These are phyloP conservation scores for Apophysomyces elegans DNA, from an alignment of 371 early-diverging fungal genomes.

Conservation along the genomic window DNA sequence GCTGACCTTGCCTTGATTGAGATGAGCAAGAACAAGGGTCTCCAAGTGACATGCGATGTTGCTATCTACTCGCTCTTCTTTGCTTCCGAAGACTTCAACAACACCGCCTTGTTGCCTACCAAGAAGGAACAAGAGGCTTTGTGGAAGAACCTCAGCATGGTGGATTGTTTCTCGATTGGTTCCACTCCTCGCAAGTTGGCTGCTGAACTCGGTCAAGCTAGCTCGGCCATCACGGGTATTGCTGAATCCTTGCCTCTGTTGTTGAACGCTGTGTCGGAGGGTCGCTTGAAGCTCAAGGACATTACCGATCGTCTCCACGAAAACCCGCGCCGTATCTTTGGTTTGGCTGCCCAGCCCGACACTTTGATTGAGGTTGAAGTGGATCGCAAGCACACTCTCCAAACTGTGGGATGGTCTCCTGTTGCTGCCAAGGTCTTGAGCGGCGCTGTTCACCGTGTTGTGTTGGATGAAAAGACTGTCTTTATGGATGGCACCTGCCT, in stretches of 20 bases:
- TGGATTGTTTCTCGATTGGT: conserved; percentile 95
- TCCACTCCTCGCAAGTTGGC: conserved; percentile 66
- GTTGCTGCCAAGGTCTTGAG: conserved; percentile 51
- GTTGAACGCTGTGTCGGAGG: conserved; percentile 82
- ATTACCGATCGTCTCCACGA: conserved; percentile 74
- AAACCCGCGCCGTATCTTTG: conserved; percentile 90
- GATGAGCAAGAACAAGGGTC: conserved; percentile 87
- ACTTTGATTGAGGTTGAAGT: conserved; percentile 88
- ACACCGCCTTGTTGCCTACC: conserved; percentile 52
- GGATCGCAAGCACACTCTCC: conserved; percentile 55
- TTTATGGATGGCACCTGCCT: conserved; percentile 80
- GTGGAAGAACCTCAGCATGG: conserved; percentile 78
- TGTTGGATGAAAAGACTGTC: conserved; percentile 79
- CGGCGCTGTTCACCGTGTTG: conserved; percentile 85
- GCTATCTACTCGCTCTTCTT: conserved; percentile 83
- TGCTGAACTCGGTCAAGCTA: conserved; percentile 50
- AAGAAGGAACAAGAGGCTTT: conserved; percentile 67
- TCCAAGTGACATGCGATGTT: conserved; percentile 93
- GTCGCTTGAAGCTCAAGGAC: conserved; percentile 81
- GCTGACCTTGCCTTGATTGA: conserved; percentile 86
- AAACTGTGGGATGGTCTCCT: conserved; percentile 48
- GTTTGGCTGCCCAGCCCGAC: conserved; percentile 84
- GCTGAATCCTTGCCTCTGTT: conserved; percentile 80
- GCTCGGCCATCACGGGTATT: conserved; percentile 60
- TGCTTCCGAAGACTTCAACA: conserved; percentile 47